Conservation (phyloP, 306 rosid species). For the Fragaria nilgerrensis region DNA sequence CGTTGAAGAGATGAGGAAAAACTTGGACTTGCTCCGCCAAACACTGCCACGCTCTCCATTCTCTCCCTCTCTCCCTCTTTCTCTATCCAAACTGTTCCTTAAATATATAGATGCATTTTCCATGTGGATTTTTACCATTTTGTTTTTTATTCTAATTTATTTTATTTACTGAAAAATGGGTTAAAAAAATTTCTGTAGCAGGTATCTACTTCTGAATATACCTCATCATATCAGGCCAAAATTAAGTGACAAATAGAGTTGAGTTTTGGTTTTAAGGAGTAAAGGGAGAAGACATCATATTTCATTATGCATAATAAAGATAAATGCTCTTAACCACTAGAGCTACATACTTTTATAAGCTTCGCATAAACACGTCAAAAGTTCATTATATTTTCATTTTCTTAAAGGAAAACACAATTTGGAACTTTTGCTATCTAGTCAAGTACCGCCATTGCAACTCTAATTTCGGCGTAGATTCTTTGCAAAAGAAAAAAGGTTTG, state of each 20-base stretch:
- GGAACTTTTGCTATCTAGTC: not conserved
- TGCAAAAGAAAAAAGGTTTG: not conserved
- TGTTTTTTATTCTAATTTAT: not conserved
- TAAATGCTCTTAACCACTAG: not conserved
- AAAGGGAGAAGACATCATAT: accelerated
- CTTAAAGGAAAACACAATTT: not conserved
- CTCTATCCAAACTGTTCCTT: not conserved
- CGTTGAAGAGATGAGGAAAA: slow-evolving; percentile 44
- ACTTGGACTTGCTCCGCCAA: slow-evolving; percentile 49
- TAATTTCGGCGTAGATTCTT: not conserved
- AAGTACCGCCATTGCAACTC: not conserved
- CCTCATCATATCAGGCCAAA: not conserved
- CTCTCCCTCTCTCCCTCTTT: not conserved
- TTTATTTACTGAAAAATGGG: not conserved
- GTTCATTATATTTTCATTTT: not conserved
- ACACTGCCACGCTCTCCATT: slow-evolving; percentile 53
- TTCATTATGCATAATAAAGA: not conserved
- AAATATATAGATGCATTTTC: not conserved
- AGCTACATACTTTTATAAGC: not conserved
- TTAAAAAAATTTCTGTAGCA: too few relatives aligned
- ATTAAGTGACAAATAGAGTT: not conserved
- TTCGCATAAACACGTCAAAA: not conserved
- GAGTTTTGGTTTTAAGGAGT: not conserved
- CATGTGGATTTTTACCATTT: not conserved
- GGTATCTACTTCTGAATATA: not conserved